Evolutionary conservation across 495 filamentous ascomycete species (phyloP).

Genomic region (Penicillium soppii): DNA sequence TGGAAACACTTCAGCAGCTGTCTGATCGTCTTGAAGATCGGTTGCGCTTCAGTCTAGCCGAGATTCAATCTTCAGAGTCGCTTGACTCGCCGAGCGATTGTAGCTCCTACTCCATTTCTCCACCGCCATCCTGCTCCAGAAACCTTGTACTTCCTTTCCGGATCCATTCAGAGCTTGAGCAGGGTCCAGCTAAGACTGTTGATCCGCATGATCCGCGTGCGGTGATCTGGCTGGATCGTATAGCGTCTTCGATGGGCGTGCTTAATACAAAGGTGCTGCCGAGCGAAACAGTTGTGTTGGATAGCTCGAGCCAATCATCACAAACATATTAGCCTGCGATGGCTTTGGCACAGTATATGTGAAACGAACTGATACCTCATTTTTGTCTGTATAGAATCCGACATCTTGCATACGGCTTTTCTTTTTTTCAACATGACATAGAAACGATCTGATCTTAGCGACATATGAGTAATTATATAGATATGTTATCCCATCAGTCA

Average conservation of each 20-base stretch:
- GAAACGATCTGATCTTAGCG: too few species aligned
- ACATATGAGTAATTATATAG: neutral
- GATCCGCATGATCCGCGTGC: constrained; percentile 22
- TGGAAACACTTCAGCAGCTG: constrained; percentile 16
- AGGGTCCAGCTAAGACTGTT: constrained; percentile 22
- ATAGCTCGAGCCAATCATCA: neutral
- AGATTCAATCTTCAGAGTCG: constrained; percentile 17
- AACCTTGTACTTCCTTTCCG: constrained; percentile 23
- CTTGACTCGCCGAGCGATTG: constrained; percentile 7
- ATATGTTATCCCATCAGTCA: neutral
- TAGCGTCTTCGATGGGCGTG: constrained; percentile 41
- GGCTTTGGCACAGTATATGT: neutral
- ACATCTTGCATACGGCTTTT: too few species aligned
- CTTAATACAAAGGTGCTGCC: constrained; percentile 20
- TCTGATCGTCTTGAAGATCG: constrained; percentile 9
- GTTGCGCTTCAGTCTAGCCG: constrained; percentile 13
- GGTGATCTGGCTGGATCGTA: constrained; percentile 36
- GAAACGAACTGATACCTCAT: neutral
- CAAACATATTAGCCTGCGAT: neutral
- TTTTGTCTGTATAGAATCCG: neutral
- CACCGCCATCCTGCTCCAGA: neutral
- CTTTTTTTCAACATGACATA: too few species aligned
- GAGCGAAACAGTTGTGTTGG: neutral
- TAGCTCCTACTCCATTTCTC: constrained; percentile 8
- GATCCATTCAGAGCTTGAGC: constrained; percentile 27